Evolutionary conservation across 2,329 filamentous ascomycete genomes (phyloP).

Genomic region (Aspergillus fijiensis): DNA sequence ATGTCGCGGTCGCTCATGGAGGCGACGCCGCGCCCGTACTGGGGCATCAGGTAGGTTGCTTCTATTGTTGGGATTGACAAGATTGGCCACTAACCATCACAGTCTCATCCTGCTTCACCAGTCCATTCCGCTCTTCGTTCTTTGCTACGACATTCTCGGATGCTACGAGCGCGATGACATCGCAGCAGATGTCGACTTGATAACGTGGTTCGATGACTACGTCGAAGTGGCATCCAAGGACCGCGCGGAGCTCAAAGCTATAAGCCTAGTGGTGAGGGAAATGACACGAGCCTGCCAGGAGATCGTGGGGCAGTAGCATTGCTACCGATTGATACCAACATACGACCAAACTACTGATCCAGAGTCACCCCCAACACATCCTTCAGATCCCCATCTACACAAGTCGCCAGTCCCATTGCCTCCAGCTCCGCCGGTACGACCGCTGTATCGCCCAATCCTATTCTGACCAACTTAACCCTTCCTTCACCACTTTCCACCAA

Average conservation of each 20-base stretch:
- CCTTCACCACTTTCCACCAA: constrained; percentile 13
- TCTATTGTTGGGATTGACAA: background rate
- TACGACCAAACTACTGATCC: background rate
- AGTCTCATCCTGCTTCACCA: constrained; percentile 19
- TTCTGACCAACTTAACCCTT: constrained; percentile 17
- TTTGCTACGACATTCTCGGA: constrained; percentile 15
- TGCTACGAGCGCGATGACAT: constrained; percentile 1
- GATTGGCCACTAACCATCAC: background rate
- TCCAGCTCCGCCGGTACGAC: constrained; percentile 23
- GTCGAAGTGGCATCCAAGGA: constrained; percentile 10
- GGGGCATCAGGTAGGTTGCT: constrained; percentile 11
- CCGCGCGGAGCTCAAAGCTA: constrained; percentile 7
- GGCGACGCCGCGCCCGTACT: background rate
- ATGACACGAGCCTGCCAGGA: background rate
- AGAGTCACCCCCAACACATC: constrained; percentile 2
- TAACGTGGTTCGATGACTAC: constrained; percentile 15
- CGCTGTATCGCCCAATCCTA: constrained; percentile 20
- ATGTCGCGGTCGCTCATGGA: constrained; percentile 8
- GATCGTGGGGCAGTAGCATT: background rate
- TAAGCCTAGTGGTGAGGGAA: background rate
- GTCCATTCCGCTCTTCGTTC: constrained; percentile 16
- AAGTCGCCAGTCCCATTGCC: constrained; percentile 16
- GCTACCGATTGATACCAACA: background rate
- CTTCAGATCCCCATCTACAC: constrained; percentile 16
- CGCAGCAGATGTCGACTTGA: constrained; percentile 8